Conservation (phyloP, 176 grass and related monocot genomes). For the Hordeum marinum region DNA sequence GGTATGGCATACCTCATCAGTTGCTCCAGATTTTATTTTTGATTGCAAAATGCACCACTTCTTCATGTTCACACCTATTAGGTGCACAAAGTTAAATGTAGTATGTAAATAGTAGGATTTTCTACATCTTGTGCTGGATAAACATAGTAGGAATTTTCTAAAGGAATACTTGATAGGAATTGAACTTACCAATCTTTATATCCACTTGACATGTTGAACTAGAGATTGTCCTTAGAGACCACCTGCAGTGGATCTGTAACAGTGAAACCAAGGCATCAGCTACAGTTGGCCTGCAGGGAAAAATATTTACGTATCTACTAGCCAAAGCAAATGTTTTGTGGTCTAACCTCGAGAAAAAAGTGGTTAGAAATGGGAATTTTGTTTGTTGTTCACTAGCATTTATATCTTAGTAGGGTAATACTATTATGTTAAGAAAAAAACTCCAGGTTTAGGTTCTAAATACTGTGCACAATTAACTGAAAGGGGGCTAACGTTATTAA, state of each 20-base stretch:
- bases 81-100: conserved; percentile 22
- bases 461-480: background rate
- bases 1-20: conserved; percentile 55
- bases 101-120: too few species aligned
- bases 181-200: conserved; percentile 84
- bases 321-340: background rate
- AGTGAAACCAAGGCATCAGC: conserved; percentile 27
- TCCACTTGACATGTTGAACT: conserved; percentile 58
- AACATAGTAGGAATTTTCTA: background rate
- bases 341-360: conserved; percentile 3
- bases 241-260: conserved; percentile 80
- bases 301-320: conserved; percentile 2
- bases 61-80: conserved; percentile 86
- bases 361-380: conserved; percentile 9
- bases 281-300: conserved; percentile 1
- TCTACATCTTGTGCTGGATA: conserved; percentile 21
- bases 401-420: background rate
- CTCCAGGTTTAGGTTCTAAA: background rate
- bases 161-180: background rate
- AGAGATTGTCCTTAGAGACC: conserved; percentile 66
- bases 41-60: conserved; percentile 99
- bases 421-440: background rate
- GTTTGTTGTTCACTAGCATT: background rate
- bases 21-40: conserved; percentile 97
- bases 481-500: conserved; percentile 19